A percentile compares a stretch with the other conserved stretches of the same genome.
phyloP scores from a whole-genome alignment of 1,284 basidiomycete genomes.

The Trichosporon inkin region DNA sequence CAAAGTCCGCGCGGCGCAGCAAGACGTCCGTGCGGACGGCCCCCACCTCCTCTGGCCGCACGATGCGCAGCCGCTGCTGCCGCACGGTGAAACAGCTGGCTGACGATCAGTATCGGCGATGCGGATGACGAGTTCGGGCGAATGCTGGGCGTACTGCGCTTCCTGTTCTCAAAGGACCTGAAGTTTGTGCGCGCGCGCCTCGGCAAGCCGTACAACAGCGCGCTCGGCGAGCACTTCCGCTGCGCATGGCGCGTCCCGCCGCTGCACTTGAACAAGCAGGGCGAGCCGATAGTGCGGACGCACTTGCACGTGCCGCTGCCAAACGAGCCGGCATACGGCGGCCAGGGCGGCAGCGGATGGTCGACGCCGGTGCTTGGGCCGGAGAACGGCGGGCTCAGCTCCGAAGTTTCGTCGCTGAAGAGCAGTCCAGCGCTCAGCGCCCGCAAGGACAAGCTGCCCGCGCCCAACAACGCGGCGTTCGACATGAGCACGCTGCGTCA shows the following conservation, averaged over 20 bases:
- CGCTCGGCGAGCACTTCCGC: slow-evolving; percentile 86
- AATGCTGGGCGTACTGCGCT: slow-evolving; percentile 85
- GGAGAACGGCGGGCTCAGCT: slow-evolving; percentile 37
- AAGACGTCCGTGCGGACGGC: neutral
- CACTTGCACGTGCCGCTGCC: slow-evolving; percentile 49
- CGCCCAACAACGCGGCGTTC: slow-evolving; percentile 13
- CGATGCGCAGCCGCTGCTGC: too few relatives aligned
- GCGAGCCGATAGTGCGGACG: slow-evolving; percentile 49
- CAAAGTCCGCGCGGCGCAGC: neutral
- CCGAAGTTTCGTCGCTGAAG: neutral
- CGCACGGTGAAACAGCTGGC: neutral
- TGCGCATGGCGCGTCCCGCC: slow-evolving; percentile 61
- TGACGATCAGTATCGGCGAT: slow-evolving; percentile 70
- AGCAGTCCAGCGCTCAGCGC: neutral
- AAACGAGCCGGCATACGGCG: slow-evolving; percentile 45
- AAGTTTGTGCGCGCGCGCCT: slow-evolving; percentile 88
- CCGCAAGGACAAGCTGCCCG: slow-evolving; percentile 1
- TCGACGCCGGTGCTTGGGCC: slow-evolving; percentile 43
- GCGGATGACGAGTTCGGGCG: slow-evolving; percentile 84
- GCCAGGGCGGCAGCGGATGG: slow-evolving; percentile 44
- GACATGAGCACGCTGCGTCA: slow-evolving; percentile 20
- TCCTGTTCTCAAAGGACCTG: slow-evolving; percentile 88
- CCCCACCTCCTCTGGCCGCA: neutral
- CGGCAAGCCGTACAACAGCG: slow-evolving; percentile 94
- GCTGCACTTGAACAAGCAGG: slow-evolving; percentile 42